Conservation (phyloP, 305 asterid genomes). For the Solanum chacoense region DNA sequence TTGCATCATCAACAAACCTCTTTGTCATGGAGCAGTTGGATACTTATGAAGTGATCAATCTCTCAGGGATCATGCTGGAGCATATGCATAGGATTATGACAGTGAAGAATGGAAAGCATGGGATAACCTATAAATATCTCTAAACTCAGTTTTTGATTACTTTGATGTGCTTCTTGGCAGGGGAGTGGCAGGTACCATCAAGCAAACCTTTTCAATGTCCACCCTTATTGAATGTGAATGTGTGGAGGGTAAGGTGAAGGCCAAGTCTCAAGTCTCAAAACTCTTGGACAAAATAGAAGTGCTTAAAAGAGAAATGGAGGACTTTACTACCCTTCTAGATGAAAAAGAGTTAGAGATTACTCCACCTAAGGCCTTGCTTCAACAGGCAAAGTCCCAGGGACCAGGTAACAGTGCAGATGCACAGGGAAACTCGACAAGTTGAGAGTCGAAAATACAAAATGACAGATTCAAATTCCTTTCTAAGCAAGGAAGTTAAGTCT, state of each 20-base stretch:
- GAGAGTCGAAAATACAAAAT: not conserved
- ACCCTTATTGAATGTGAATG: not conserved
- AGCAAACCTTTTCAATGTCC: not conserved
- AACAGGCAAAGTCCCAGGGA: not conserved
- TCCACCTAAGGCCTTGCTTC: not conserved
- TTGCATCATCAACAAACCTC: not conserved
- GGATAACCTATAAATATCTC: not conserved
- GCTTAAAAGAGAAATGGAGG: not conserved
- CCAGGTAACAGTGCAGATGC: not conserved
- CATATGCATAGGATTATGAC: not conserved
- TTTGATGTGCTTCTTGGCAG: not conserved
- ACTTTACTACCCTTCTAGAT: not conserved
- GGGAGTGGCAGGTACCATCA: not conserved
- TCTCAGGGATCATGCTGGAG: not conserved
- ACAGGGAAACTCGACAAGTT: not conserved
- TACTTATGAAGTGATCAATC: not conserved
- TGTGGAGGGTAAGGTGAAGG: not conserved
- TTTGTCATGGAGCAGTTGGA: not conserved
- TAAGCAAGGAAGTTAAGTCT: not conserved
- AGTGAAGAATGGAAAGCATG: not conserved
- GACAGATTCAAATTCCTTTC: not conserved
- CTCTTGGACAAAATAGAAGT: not conserved
- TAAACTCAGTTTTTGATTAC: not conserved
- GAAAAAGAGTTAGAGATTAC: not conserved
- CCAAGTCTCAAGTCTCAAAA: not conserved